Base-by-base conservation (phyloP, 768 basidiomycete genomes). In the Termitomyces sp. region DNA sequence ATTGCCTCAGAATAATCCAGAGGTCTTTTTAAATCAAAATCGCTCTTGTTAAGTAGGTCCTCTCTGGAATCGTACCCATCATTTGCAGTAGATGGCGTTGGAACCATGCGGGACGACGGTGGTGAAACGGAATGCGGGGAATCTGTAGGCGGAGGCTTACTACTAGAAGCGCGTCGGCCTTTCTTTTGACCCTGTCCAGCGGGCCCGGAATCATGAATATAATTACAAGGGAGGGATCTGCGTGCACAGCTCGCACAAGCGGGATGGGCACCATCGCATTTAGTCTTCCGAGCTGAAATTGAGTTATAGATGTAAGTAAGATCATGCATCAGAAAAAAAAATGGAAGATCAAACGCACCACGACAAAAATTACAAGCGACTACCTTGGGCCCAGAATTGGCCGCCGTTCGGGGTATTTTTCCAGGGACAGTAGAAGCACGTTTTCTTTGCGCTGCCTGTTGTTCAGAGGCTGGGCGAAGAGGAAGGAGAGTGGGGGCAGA, bases 331-430 rank as follows among this genome's bases (percentile, higher is more conserved):
- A 47, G n/a, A n/a, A 36, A 22, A 48, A 22, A 36, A 48, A 45
- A 59, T 32, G 47, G 32, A 9, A 27, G 41, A 35, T 20, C 41
- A 32, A 41, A 20, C 42, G 40, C 64, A 91, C 91, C 89, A 76
- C 91, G 81, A 70, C 91, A 93, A 66, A 90, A 90, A 70, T 92
- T 91, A 71, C 91, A 93, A 15, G 91, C 91, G 22, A 93, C 89
- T 12, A 91, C 87, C 65, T 92, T 92, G 43, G 89, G 88, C 11
- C 90, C 90, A 48, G 88, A 88, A 54, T 77, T 85, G 33, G 83
- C 82, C 46, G 76, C 70, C 63, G 79, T 77, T 58, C 84, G 82
- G 51, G 73, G 75, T 54, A 71, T 80, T 64, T 84, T 85, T 38
- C 80, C 85, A 43, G 84, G 84, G 12, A 87, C 78, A 7, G 88